Percentiles rank a stretch among this genome's conserved stretches.
Evolutionary conservation across 495 filamentous ascomycete genomes (phyloP).

Genomic region (Aspergillus bertholletiae): DNA sequence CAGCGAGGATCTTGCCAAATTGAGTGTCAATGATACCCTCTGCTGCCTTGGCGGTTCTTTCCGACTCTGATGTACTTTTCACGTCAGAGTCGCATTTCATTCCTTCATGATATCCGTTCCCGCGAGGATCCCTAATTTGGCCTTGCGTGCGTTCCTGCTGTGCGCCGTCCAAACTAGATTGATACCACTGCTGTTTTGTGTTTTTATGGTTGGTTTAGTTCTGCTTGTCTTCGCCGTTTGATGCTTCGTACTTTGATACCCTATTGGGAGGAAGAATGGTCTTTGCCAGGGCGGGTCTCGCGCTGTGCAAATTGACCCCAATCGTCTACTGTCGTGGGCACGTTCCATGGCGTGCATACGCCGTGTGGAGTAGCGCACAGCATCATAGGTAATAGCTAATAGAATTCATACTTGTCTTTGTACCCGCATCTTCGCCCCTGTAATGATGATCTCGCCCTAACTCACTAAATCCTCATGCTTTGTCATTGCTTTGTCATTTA

Average conservation of each 20-base stretch:
- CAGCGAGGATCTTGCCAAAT: neutral
- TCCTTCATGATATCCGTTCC: conserved; percentile 39
- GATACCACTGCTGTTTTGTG: conserved; percentile 45
- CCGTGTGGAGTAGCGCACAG: neutral
- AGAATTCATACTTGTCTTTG: conserved; percentile 3
- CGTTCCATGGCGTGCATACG: too few species aligned
- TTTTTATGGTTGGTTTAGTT: conserved; percentile 25
- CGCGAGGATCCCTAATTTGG: conserved; percentile 34
- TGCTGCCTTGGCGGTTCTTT: conserved; percentile 25
- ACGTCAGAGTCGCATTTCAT: conserved; percentile 24
- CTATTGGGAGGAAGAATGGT: conserved; percentile 32
- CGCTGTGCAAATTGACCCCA: conserved; percentile 17
- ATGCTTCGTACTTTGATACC: conserved; percentile 35
- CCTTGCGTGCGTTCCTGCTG: conserved; percentile 36
- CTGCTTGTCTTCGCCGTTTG: conserved; percentile 22
- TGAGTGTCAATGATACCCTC: conserved; percentile 26
- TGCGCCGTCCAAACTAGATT: conserved; percentile 46
- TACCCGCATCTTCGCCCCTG: neutral
- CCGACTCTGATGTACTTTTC: conserved; percentile 15
- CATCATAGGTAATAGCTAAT: conserved; percentile 14
- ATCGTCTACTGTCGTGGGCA: conserved; percentile 7
- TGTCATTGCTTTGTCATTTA: too few species aligned
- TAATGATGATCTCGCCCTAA: neutral
- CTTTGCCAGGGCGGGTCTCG: conserved; percentile 14
- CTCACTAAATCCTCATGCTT: neutral